These are phyloP conservation scores for Obelidium mucronatum DNA, from an alignment of 192 early-diverging fungal species.

Conservation along the genomic window DNA sequence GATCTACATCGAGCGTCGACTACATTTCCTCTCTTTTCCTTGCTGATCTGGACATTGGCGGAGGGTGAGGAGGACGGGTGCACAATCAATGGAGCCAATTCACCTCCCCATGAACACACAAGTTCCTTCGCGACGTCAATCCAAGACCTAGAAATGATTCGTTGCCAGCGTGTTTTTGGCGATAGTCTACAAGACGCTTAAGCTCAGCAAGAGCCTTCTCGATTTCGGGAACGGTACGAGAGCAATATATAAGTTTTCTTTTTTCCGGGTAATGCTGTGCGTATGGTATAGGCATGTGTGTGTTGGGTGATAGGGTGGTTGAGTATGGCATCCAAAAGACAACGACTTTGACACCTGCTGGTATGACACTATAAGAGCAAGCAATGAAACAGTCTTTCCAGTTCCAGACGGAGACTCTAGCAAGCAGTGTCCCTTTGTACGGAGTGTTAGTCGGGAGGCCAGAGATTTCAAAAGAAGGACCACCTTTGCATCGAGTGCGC, in stretches of 20 bases:
- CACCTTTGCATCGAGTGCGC: conserved; percentile 87
- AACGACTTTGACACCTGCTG: conserved; percentile 69
- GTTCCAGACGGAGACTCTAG: conserved; percentile 99
- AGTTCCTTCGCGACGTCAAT: conserved; percentile 89
- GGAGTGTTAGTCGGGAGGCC: neutral
- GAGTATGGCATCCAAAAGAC: neutral
- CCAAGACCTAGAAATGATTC: conserved; percentile 92
- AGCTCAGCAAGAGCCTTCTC: conserved; percentile 98
- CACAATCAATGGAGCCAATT: neutral
- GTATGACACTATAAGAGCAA: conserved; percentile 96
- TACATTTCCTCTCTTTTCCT: conserved; percentile 83
- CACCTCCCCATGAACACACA: conserved; percentile 89
- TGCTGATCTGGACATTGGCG: conserved; percentile 63
- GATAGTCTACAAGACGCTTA: conserved; percentile 87
- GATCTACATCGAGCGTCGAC: conserved; percentile 93
- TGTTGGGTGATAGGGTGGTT: neutral
- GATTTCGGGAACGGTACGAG: conserved; percentile 99
- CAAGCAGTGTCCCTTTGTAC: conserved; percentile 87
- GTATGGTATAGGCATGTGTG: neutral
- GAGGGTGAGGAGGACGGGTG: neutral
- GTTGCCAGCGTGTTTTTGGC: conserved; percentile 67
- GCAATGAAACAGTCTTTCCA: conserved; percentile 95
- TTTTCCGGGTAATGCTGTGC: conserved; percentile 84
- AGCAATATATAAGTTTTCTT: conserved; percentile 99
- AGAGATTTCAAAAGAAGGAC: neutral